A percentile compares a stretch with the other conserved stretches of the same genome.
Evolutionary conservation across 192 early-diverging fungal genomes (phyloP).

Genomic region (Coemansia sp.): DNA sequence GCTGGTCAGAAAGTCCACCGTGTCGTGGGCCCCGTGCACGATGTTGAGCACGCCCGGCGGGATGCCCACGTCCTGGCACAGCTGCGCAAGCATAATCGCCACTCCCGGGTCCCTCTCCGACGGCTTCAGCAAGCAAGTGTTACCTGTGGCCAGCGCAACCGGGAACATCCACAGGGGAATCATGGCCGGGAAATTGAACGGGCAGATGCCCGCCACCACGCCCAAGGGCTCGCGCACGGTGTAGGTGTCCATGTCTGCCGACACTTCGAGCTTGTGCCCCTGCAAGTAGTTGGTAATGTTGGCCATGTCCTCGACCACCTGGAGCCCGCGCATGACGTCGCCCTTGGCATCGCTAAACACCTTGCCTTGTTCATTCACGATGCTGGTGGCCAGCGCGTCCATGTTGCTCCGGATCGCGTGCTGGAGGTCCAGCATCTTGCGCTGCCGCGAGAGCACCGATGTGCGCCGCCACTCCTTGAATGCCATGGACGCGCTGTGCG

Average conservation of each 20-base stretch:
- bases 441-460: slow-evolving; percentile 75
- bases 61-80: slow-evolving; percentile 85
- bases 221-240: slow-evolving; percentile 88
- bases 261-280: slow-evolving; percentile 77
- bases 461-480: slow-evolving; percentile 85
- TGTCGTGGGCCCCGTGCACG: slow-evolving; percentile 80
- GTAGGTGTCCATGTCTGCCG: slow-evolving; percentile 95
- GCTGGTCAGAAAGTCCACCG: slow-evolving; percentile 88
- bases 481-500: slow-evolving; percentile 62
- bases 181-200: slow-evolving; percentile 99
- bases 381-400: slow-evolving; percentile 73
- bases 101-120: slow-evolving; percentile 93
- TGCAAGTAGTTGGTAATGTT: slow-evolving; percentile 72
- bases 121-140: slow-evolving; percentile 88
- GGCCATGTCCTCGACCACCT: slow-evolving; percentile 84
- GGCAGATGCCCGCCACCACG: slow-evolving; percentile 88
- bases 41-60: slow-evolving; percentile 89
- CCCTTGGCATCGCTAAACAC: slow-evolving; percentile 87
- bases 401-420: slow-evolving; percentile 73
- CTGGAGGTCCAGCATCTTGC: slow-evolving; percentile 89
- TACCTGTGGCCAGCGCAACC: slow-evolving; percentile 85
- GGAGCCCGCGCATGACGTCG: slow-evolving; percentile 85
- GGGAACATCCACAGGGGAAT: slow-evolving; percentile 96
- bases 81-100: slow-evolving; percentile 78
- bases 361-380: slow-evolving; percentile 89